Evolutionary conservation across 129 eudicot species (phyloP).

Genomic region (Pulicaria dysenterica): DNA sequence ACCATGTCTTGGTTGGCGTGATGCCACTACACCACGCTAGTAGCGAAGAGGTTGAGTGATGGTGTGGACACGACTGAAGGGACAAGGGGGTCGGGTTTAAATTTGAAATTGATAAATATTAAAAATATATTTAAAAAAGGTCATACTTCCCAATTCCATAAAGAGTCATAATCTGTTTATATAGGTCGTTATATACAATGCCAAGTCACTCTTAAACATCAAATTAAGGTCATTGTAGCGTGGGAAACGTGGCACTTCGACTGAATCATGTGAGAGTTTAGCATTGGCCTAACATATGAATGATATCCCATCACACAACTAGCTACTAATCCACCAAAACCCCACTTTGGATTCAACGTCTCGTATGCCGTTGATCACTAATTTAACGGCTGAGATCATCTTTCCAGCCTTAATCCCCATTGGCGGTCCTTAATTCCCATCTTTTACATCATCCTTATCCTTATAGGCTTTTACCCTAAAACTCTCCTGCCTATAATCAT

Average conservation of each 20-base stretch:
- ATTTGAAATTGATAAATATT: too few relatives aligned
- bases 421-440: slow-evolving; percentile 28
- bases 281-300: slow-evolving; percentile 36
- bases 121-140: too few relatives aligned
- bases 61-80: too few relatives aligned
- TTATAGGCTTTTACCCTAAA: slow-evolving; percentile 14
- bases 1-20: too few relatives aligned
- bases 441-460: slow-evolving; percentile 32
- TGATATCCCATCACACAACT: slow-evolving; percentile 13
- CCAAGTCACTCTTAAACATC: too few relatives aligned
- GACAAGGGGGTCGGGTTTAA: too few relatives aligned
- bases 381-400: slow-evolving; percentile 30
- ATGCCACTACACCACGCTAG: too few relatives aligned
- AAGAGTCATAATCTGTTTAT: too few relatives aligned
- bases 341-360: slow-evolving; percentile 36
- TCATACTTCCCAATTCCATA: too few relatives aligned
- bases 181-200: too few relatives aligned
- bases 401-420: slow-evolving; percentile 22
- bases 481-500: background rate
- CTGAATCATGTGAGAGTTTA: slow-evolving; percentile 30
- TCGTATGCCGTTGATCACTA: slow-evolving; percentile 8
- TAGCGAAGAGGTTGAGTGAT: too few relatives aligned
- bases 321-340: slow-evolving; percentile 24
- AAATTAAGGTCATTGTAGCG: background rate
- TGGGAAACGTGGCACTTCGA: background rate